Percentiles rank a stretch among this genome's conserved stretches.
Conservation (phyloP, 176 grass and related monocot species). For the Triticum turgidum region DNA sequence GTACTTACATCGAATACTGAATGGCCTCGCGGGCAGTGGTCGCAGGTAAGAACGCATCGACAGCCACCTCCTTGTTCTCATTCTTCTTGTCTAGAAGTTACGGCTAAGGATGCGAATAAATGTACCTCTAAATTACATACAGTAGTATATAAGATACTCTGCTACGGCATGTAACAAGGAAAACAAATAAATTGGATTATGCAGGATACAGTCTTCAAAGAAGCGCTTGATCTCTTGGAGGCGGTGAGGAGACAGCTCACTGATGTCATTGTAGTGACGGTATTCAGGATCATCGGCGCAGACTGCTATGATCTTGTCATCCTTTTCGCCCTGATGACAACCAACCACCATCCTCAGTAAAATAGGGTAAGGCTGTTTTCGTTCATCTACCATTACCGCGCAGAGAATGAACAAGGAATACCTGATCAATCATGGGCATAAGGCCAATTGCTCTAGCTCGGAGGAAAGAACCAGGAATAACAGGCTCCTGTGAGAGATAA, state of each 20-base stretch:
- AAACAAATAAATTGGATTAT: background rate
- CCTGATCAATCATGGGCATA: constrained; percentile 87
- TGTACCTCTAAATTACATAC: background rate
- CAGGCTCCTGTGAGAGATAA: constrained; percentile 48
- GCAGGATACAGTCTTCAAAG: constrained; percentile 66
- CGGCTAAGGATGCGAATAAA: constrained; percentile 31
- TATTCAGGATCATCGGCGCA: constrained; percentile 75
- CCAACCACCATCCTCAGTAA: background rate
- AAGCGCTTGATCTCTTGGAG: constrained; percentile 65
- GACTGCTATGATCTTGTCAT: constrained; percentile 79
- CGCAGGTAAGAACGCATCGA: constrained; percentile 60
- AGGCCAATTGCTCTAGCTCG: constrained; percentile 67
- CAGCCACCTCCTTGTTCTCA: constrained; percentile 71
- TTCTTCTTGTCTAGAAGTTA: constrained; percentile 60
- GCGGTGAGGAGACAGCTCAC: constrained; percentile 58
- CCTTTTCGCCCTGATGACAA: constrained; percentile 51
- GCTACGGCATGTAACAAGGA: background rate
- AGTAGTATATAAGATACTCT: background rate
- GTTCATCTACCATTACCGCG: background rate
- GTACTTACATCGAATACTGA: constrained; percentile 68
- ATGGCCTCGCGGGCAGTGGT: constrained; percentile 55
- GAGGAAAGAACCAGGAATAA: constrained; percentile 61
- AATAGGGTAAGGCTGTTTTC: background rate
- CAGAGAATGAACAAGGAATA: background rate
- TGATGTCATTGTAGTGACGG: constrained; percentile 62